Base-by-base conservation (phyloP, 2,329 filamentous ascomycete genomes). In the Penicillium sp. region DNA sequence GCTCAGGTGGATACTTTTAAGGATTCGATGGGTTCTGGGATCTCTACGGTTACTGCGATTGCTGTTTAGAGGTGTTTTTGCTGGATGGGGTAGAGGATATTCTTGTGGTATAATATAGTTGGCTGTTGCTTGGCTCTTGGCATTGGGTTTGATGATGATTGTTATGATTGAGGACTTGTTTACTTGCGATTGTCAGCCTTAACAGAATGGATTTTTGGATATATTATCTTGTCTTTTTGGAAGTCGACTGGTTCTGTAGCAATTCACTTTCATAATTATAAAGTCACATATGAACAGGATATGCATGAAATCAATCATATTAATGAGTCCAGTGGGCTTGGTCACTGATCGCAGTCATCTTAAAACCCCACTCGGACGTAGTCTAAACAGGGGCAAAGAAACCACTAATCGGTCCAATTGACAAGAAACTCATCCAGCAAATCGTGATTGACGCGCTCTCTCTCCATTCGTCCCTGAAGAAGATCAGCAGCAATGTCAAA, bases 401-500 rank as follows among this genome's bases (percentile, higher is more conserved):
- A 14, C 7, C 26, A 26, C 50, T 39, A 53, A 7, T 53, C 39
- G 2, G 32, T 26, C 51, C 51, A 53, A 4, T 39, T 46, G 18
- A 53, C 51, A 26, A 53, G 46, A 18, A 53, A 53, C 11, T 53
- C 51, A 43, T 53, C 51, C 26, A 53, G 4, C 27, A 53, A 29
- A 44, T 53, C 51, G 32, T 32, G 44, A 39, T 39, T 50, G 18
- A 7, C n/a, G 13, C 38, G 32, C 36, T 48, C 34, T 39, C 51
- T 50, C 32, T 52, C 50, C 35, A 35, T 41, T 35, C 50, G 43
- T 3, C 50, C 50, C 7, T 36, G 36, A 29, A 53, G 40, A 34
- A 53, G 39, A 43, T 53, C 51, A 10, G 51, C 51, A n/a, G 39
- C 51, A 39, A 53, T 50, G 44, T 53, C 46, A 50, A 53, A 53